These are phyloP conservation scores for Coniochaeta prunicola DNA, from an alignment of 2,329 filamentous ascomycete species.

Conservation along the genomic window DNA sequence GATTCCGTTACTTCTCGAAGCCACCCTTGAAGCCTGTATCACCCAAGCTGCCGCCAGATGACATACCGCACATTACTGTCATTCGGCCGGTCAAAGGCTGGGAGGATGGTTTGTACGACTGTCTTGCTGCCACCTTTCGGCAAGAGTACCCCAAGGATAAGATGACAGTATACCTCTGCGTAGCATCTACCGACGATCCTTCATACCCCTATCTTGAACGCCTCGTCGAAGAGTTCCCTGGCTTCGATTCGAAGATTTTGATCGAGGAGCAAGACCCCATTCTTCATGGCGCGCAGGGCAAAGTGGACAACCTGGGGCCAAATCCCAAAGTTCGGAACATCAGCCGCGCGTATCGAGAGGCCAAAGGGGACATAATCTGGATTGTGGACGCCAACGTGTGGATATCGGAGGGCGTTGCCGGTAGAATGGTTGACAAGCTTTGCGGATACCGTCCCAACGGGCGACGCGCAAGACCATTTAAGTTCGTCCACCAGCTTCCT, in stretches of 20 bases:
- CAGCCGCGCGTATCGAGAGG: conserved; percentile 85
- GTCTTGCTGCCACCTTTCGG: conserved; percentile 76
- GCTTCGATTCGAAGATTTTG: conserved; percentile 63
- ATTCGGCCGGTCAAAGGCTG: conserved; percentile 91
- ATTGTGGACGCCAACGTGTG: conserved; percentile 96
- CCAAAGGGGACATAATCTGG: conserved; percentile 84
- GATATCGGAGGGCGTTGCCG: conserved; percentile 71
- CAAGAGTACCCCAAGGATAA: conserved; percentile 74
- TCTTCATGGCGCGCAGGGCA: conserved; percentile 46
- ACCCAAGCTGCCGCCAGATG: conserved; percentile 37
- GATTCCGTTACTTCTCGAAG: conserved; percentile 47
- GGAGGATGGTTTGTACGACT: conserved; percentile 86
- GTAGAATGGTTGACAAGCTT: conserved; percentile 83
- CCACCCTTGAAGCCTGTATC: conserved; percentile 43
- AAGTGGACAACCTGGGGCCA: conserved; percentile 62
- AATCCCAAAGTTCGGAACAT: conserved; percentile 99
- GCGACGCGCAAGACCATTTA: conserved; percentile 54
- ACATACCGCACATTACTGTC: conserved; percentile 76
- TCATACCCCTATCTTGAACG: conserved; percentile 67
- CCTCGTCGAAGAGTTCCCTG: conserved; percentile 66
- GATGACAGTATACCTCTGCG: conserved; percentile 74
- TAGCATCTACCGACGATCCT: conserved; percentile 67
- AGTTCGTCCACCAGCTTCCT: conserved; percentile 92
- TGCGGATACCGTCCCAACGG: conserved; percentile 55
- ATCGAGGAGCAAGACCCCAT: conserved; percentile 77